phyloP scores from a whole-genome alignment of 176 grass and related monocot species.

The Panicum miliaceum region DNA sequence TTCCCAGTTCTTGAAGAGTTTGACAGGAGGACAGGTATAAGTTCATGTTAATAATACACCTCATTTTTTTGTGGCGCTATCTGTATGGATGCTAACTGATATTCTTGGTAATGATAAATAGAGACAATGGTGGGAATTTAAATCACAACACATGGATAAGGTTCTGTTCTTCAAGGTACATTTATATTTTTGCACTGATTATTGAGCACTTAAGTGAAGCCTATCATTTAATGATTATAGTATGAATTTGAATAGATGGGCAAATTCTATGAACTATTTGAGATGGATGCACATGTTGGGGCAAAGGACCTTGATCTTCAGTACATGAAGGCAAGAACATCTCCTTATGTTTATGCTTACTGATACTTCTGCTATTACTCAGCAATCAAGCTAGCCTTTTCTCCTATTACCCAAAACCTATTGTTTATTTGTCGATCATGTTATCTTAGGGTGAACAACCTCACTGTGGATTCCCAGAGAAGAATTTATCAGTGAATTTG shows the following conservation, averaged over 20 bases:
- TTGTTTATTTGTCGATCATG: slow-evolving; percentile 28
- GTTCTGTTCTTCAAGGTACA: slow-evolving; percentile 96
- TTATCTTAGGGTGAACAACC: slow-evolving; percentile 83
- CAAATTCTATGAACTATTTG: slow-evolving; percentile 95
- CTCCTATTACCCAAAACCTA: slow-evolving; percentile 10
- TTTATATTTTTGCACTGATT: slow-evolving; percentile 23
- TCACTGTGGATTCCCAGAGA: slow-evolving; percentile 98
- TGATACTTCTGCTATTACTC: slow-evolving; percentile 13
- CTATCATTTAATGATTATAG: slow-evolving; percentile 36
- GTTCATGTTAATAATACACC: slow-evolving; percentile 14
- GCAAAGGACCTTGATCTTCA: slow-evolving; percentile 96
- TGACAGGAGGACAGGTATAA: slow-evolving; percentile 86
- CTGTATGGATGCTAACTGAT: slow-evolving; percentile 36
- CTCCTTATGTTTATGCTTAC: slow-evolving; percentile 1
- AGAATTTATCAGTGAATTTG: slow-evolving; percentile 88
- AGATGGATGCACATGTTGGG: slow-evolving; percentile 99
- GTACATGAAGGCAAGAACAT: slow-evolving; percentile 83
- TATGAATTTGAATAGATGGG: slow-evolving; percentile 79
- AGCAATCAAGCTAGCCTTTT: slow-evolving; percentile 1
- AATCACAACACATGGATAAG: slow-evolving; percentile 97
- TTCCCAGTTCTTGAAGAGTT: slow-evolving; percentile 73
- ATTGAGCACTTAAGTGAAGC: slow-evolving; percentile 13
- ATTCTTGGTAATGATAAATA: slow-evolving; percentile 54
- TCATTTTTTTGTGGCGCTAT: slow-evolving; percentile 25
- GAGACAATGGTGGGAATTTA: slow-evolving; percentile 99